Percentiles rank a stretch among this genome's conserved stretches.
phyloP scores from a whole-genome alignment of 805 yeast genomes.

The Scheffersomyces stipitis region DNA sequence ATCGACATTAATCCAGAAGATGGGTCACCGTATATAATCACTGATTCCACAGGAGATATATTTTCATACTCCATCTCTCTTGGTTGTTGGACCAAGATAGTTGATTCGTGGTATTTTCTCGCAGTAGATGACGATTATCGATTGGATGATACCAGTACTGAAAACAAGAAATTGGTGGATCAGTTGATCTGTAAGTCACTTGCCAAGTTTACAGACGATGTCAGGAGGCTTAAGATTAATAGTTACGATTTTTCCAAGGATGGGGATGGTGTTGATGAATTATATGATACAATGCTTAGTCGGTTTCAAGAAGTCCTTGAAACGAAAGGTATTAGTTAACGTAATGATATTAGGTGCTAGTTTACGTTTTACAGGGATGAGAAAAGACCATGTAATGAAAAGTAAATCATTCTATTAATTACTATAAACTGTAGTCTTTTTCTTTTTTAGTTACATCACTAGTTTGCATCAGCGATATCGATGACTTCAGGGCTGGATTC shows the following conservation, averaged over 20 bases:
- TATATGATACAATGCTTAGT: neutral
- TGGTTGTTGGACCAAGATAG: conserved; percentile 45
- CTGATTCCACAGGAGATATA: conserved; percentile 34
- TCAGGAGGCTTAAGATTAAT: conserved; percentile 6
- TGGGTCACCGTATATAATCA: conserved; percentile 44
- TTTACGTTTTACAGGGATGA: too few species aligned
- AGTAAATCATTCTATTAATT: too few species aligned
- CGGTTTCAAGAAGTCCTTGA: conserved; percentile 1
- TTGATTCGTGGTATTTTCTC: conserved; percentile 45
- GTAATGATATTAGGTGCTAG: too few species aligned
- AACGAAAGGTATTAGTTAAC: too few species aligned
- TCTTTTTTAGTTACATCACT: too few species aligned
- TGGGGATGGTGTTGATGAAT: neutral
- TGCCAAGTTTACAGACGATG: conserved; percentile 8
- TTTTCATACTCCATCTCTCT: conserved; percentile 44
- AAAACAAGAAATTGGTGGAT: conserved; percentile 1
- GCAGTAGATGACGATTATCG: conserved; percentile 8
- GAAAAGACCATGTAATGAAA: too few species aligned
- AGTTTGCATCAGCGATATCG: neutral
- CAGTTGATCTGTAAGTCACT: conserved; percentile 5
- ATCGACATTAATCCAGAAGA: conserved; percentile 33
- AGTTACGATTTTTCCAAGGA: conserved; percentile 7
- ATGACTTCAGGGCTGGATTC: conserved; percentile 2
- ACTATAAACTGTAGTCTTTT: too few species aligned
- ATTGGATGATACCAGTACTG: neutral